Evolutionary conservation across 352 stramenopile genomes (phyloP).

Genomic region (Saprolegnia diclina): DNA sequence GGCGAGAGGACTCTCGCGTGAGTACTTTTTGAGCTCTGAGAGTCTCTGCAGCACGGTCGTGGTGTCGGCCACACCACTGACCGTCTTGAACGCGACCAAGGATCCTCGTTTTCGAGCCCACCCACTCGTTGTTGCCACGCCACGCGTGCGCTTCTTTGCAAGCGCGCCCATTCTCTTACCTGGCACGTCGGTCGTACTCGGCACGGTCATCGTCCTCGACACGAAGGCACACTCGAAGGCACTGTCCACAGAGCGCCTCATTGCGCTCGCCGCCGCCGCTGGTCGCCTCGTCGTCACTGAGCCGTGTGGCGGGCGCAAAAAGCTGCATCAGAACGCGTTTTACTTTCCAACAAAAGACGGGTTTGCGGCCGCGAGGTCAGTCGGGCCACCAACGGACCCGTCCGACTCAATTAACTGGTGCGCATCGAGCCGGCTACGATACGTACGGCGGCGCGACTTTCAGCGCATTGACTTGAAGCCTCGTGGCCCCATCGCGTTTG

Average conservation of each 20-base stretch:
- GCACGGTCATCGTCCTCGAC: slow-evolving; percentile 74
- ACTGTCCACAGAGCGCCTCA: not conserved
- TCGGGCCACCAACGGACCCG: not conserved
- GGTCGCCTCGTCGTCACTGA: not conserved
- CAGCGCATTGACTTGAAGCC: not conserved
- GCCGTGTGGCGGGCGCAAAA: not conserved
- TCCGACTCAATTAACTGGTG: not conserved
- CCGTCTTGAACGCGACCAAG: slow-evolving; percentile 76
- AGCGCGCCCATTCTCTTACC: slow-evolving; percentile 52
- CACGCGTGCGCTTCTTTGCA: slow-evolving; percentile 83
- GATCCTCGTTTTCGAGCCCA: slow-evolving; percentile 81
- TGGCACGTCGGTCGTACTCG: slow-evolving; percentile 46
- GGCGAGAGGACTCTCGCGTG: not conserved
- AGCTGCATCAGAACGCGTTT: not conserved
- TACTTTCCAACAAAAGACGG: not conserved
- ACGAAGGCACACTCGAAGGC: not conserved
- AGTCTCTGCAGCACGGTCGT: slow-evolving; percentile 1
- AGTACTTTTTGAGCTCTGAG: not conserved
- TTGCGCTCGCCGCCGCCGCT: not conserved
- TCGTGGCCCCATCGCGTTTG: not conserved
- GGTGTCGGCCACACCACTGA: slow-evolving; percentile 48
- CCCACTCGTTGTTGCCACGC: slow-evolving; percentile 64
- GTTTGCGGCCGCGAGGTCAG: not conserved
- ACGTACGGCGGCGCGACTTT: not conserved
- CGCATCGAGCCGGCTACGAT: not conserved